Base-by-base conservation (phyloP, 2,329 filamentous ascomycete species). In the Leptographium radiaticola region DNA sequence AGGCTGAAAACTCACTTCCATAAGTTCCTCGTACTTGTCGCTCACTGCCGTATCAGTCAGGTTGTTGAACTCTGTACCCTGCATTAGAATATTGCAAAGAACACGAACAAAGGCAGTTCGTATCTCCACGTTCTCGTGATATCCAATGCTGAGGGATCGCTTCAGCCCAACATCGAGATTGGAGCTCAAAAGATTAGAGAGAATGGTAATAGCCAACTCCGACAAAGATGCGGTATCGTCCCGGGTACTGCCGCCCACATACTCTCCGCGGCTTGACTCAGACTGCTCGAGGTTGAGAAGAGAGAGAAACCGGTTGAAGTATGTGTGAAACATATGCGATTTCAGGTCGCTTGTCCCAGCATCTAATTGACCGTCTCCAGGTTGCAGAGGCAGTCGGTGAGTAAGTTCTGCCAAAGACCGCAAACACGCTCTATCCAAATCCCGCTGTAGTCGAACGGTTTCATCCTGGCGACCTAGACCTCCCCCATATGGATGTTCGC, bases 121-220 rank as follows among this genome's bases (percentile, higher is more conserved):
- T 55, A 86, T 84, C 59, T 85, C 81, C 36, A 83, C 70, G 60
- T 84, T 84, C 60, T 84, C 81, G 60, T 86, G 81, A 61, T 86
- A 86, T 13, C 83, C 83, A 56, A 86, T 84, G 56, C 79, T 81
- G 15, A 86, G 67, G 2, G 81, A 85, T 62, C 85, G 81, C 62
- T 86, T 86, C 49, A 86, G 67, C 3, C 83, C 83, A 40, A 86
- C 81, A 59, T 86, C 83, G 36, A 86, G 84, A 58, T 86, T 86
- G 4, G 83, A 81, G 61, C 82, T 85, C 9, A 86, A 68, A 1
- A 86, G 71, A 59, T 86, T 86, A 1, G 82, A 86, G 13, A 86
- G 67, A 15, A 84, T 84, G 12, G 75, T 79, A 57, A 86, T 86
- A 6, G 81, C 77, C 36, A 86, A 70, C 57, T 85, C 82, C 6